These are phyloP conservation scores for Aureococcus anophagefferens DNA, from an alignment of 108 stramenopile species.

Conservation along the genomic window DNA sequence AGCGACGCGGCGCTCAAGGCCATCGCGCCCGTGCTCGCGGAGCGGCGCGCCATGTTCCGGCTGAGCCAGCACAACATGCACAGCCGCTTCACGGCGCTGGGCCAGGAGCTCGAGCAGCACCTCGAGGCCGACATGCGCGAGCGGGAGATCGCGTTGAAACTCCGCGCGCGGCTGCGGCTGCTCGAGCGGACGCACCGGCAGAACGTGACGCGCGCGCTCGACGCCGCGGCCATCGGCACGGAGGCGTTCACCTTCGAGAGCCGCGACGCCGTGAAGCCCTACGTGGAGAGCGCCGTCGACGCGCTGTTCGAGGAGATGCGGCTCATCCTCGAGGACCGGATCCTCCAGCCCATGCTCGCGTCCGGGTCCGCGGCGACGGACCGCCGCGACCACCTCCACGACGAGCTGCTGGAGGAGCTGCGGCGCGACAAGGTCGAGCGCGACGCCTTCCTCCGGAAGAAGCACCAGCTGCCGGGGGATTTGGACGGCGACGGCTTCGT, in stretches of 20 bases:
- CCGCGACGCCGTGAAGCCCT: background rate
- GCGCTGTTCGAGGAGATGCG: background rate
- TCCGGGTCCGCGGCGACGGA: background rate
- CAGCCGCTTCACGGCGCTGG: background rate
- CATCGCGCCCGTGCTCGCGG: background rate
- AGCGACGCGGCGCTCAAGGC: background rate
- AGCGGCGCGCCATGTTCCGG: background rate
- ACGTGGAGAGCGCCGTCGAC: background rate
- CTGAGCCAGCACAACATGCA: background rate
- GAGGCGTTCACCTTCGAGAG: background rate
- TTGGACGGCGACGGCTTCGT: background rate
- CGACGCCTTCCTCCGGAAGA: background rate
- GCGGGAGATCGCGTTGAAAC: background rate
- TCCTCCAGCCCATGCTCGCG: background rate
- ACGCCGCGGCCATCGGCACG: background rate
- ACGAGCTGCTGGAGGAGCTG: background rate
- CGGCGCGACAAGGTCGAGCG: background rate
- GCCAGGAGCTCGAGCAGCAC: constrained; percentile 2
- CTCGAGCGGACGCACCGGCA: background rate
- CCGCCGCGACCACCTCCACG: background rate
- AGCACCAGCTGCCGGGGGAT: too few relatives aligned
- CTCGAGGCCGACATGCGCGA: background rate
- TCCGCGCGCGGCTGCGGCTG: background rate
- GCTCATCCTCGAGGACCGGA: background rate
- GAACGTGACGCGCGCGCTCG: background rate